These are phyloP conservation scores for Luffa acutangula DNA, from an alignment of 306 rosid genomes.

Conservation along the genomic window DNA sequence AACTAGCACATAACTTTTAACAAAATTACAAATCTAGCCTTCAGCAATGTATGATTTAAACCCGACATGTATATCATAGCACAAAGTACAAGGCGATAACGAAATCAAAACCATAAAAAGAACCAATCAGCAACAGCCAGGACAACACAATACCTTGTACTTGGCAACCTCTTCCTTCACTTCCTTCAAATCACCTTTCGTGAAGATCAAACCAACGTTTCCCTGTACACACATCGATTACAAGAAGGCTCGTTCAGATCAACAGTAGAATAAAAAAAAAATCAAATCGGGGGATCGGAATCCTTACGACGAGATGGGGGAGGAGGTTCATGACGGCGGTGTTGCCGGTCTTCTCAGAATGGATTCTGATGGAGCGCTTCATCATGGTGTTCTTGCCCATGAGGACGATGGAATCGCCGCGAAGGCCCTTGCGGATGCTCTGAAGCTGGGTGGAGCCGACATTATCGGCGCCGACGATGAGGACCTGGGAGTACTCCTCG, in stretches of 20 bases:
- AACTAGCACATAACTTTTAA: background rate
- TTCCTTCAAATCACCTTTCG: constrained; percentile 89
- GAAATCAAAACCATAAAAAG: background rate
- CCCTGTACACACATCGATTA: constrained; percentile 27
- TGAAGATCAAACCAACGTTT: constrained; percentile 78
- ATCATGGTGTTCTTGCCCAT: constrained; percentile 98
- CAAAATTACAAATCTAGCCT: background rate
- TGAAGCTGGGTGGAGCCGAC: constrained; percentile 89
- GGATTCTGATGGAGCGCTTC: constrained; percentile 66
- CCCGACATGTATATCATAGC: background rate
- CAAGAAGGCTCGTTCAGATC: background rate
- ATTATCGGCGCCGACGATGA: constrained; percentile 73
- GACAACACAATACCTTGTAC: constrained; percentile 64
- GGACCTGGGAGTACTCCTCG: constrained; percentile 55
- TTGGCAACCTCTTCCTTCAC: constrained; percentile 90
- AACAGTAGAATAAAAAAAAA: background rate
- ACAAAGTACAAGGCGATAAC: background rate
- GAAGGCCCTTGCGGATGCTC: constrained; percentile 59
- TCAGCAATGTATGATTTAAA: background rate
- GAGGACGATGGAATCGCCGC: constrained; percentile 72
- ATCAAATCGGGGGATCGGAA: background rate
- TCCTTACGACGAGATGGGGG: constrained; percentile 63
- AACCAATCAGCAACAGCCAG: background rate
- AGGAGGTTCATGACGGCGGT: constrained; percentile 39
- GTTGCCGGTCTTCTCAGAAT: constrained; percentile 67